These are phyloP conservation scores for Coleophoma crateriformis DNA, from an alignment of 2,329 filamentous ascomycete genomes.

Conservation along the genomic window DNA sequence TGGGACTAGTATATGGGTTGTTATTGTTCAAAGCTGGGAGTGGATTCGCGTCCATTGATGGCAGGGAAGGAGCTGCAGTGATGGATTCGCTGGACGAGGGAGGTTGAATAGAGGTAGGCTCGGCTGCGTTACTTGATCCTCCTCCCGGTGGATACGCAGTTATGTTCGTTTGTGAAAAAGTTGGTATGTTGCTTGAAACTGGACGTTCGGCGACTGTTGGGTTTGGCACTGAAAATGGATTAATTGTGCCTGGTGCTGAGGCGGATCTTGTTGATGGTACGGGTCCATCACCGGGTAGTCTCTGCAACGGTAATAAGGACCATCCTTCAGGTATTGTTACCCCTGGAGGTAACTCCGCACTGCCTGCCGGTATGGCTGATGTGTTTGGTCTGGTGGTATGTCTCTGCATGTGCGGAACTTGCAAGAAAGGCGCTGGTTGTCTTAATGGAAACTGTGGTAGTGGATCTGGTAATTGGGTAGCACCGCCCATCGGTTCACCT, in stretches of 20 bases:
- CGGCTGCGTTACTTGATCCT: no score
- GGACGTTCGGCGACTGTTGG: neutral
- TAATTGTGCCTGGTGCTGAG: conserved; percentile 13
- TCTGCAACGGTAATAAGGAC: conserved; percentile 57
- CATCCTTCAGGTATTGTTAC: conserved; percentile 60
- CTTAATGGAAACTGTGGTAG: neutral
- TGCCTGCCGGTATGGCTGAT: conserved; percentile 51
- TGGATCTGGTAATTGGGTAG: conserved; percentile 21
- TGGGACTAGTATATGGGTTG: no score
- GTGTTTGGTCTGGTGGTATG: conserved; percentile 41
- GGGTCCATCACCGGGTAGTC: conserved; percentile 21
- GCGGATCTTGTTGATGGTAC: conserved; percentile 11
- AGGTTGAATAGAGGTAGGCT: no score
- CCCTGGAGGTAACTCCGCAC: conserved; percentile 55
- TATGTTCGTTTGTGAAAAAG: no score
- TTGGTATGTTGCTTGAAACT: conserved; percentile 16
- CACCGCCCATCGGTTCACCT: conserved; percentile 7
- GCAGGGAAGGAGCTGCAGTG: no score
- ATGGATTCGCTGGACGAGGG: no score
- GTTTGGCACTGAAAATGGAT: conserved; percentile 18
- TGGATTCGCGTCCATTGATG: no score
- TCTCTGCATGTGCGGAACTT: conserved; percentile 27
- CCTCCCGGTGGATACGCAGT: no score
- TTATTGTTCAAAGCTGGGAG: no score
- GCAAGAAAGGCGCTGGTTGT: neutral